Conservation (phyloP, 2,329 filamentous ascomycete species). For the Chalara sp. region DNA sequence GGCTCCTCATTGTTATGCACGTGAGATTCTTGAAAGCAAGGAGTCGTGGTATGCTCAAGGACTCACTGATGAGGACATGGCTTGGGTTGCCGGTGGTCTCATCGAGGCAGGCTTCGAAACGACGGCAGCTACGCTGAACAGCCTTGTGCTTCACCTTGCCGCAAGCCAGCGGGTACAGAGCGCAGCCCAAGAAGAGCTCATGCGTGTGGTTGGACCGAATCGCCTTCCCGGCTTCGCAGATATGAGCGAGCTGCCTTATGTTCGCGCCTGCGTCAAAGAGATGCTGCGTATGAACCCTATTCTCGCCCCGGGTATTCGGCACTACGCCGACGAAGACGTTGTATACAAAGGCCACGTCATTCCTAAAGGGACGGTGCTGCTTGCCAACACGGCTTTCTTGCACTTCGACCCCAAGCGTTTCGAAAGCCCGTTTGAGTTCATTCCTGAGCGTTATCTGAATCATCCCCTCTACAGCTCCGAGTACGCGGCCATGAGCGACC, state of each 20-base stretch:
- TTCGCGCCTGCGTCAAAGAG: slow-evolving; percentile 40
- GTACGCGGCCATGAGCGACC: slow-evolving; percentile 46
- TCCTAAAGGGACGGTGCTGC: slow-evolving; percentile 29
- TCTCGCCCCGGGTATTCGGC: slow-evolving; percentile 42
- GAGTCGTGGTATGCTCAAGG: slow-evolving; percentile 24
- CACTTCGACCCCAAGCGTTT: slow-evolving; percentile 30
- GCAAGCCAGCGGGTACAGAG: slow-evolving; percentile 27
- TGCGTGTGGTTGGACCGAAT: slow-evolving; percentile 36
- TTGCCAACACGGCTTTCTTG: slow-evolving; percentile 30
- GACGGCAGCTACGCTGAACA: slow-evolving; percentile 11
- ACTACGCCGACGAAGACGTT: slow-evolving; percentile 46
- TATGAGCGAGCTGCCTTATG: slow-evolving; percentile 32
- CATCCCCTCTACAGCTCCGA: not conserved
- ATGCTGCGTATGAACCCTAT: slow-evolving; percentile 37
- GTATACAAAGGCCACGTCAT: slow-evolving; percentile 42
- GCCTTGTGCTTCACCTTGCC: slow-evolving; percentile 1
- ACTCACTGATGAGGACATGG: slow-evolving; percentile 27
- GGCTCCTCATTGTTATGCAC: slow-evolving; percentile 35
- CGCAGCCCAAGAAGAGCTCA: slow-evolving; percentile 40
- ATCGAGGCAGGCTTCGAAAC: slow-evolving; percentile 34
- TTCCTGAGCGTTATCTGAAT: not conserved
- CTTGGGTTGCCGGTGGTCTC: slow-evolving; percentile 27
- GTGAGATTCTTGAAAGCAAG: slow-evolving; percentile 31
- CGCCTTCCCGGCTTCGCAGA: slow-evolving; percentile 40
- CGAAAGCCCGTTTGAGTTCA: slow-evolving; percentile 27